phyloP scores from a whole-genome alignment of 1,139 yeast species.

The Suhomyces kunorum region DNA sequence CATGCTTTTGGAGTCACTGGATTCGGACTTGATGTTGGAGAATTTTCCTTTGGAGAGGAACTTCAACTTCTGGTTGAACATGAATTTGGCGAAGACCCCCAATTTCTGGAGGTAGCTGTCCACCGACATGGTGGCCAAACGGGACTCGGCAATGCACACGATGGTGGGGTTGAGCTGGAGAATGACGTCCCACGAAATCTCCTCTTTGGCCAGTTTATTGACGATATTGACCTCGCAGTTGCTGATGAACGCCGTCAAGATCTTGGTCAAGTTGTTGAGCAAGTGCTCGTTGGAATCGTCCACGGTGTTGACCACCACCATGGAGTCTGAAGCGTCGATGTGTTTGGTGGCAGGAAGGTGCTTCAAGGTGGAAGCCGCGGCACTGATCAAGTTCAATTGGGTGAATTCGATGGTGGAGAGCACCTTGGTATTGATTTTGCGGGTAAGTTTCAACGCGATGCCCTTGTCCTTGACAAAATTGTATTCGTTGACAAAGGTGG shows the following conservation, averaged over 20 bases:
- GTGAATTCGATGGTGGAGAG: conserved; percentile 43
- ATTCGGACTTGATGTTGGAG: conserved; percentile 24
- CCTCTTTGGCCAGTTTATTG: conserved; percentile 9
- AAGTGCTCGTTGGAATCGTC: conserved; percentile 23
- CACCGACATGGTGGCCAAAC: conserved; percentile 14
- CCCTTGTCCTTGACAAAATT: conserved; percentile 41
- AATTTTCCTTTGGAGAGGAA: conserved; percentile 34
- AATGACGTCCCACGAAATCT: conserved; percentile 16
- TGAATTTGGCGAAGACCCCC: conserved; percentile 17
- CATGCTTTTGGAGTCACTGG: conserved; percentile 19
- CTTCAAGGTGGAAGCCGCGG: conserved; percentile 62
- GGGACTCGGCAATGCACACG: conserved; percentile 22
- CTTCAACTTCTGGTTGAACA: conserved; percentile 22
- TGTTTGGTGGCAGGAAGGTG: conserved; percentile 53
- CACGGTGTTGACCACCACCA: conserved; percentile 36
- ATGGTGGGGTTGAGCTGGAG: conserved; percentile 25
- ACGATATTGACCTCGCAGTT: conserved; percentile 22
- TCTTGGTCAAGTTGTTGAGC: conserved; percentile 31
- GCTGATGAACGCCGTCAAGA: conserved; percentile 33
- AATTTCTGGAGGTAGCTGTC: conserved; percentile 12
- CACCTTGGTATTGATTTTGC: conserved; percentile 24
- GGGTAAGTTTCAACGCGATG: conserved; percentile 32
- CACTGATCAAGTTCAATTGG: conserved; percentile 63
- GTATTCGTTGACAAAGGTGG: conserved; percentile 31
- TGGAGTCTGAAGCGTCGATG: conserved; percentile 40